Evolutionary conservation across 1,284 basidiomycete genomes (phyloP).

Genomic region (Cryptococcus sp.): DNA sequence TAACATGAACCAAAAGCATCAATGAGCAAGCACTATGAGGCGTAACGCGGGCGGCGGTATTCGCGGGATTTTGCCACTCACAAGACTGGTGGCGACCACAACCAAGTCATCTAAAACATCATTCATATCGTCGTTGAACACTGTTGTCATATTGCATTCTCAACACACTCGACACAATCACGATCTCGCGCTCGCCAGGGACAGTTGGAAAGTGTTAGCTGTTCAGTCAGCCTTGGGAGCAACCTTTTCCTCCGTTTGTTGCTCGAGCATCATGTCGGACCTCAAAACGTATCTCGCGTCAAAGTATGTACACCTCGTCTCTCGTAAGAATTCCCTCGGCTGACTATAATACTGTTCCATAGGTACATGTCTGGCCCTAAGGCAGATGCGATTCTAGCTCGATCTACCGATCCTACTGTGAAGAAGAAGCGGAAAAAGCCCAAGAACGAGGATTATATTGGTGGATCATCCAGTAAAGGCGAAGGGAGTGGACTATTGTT

Average conservation of each 20-base stretch:
- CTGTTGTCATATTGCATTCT: no score
- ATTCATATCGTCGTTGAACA: no score
- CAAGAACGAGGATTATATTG: constrained; percentile 59
- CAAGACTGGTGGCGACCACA: not conserved
- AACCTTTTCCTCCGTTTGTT: no score
- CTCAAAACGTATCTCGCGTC: constrained; percentile 58
- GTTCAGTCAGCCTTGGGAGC: no score
- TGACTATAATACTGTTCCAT: constrained; percentile 3
- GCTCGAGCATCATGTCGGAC: constrained; percentile 39
- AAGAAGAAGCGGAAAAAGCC: constrained; percentile 70
- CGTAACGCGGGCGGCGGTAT: not conserved
- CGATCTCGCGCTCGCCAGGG: no score
- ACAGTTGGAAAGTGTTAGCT: no score
- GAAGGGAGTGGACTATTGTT: constrained; percentile 37
- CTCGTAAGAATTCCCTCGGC: not conserved
- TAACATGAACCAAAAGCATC: not conserved
- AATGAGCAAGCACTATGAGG: not conserved
- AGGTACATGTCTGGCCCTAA: constrained; percentile 95
- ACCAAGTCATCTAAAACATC: no score
- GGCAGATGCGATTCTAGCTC: constrained; percentile 88
- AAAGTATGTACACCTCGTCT: constrained; percentile 41
- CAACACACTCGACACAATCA: no score
- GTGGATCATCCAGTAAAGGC: constrained; percentile 36
- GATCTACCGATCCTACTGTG: constrained; percentile 57
- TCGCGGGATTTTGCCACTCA: constrained; percentile 3